Base-by-base conservation (phyloP, 1,139 yeast genomes). In the Taiozyma sp. region DNA sequence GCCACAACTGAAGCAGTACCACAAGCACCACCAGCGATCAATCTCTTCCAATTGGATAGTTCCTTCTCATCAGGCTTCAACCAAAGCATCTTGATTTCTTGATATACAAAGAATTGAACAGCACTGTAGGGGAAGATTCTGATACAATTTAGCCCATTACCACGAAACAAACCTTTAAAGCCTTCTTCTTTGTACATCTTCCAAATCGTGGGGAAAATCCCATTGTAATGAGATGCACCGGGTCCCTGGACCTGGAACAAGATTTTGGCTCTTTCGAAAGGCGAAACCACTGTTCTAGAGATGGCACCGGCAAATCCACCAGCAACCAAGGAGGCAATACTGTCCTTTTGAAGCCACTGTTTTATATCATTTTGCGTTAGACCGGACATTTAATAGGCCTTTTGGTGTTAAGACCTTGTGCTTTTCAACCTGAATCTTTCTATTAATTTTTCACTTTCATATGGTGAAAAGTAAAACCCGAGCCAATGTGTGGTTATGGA, bases 71-170 rank as follows among this genome's bases (percentile, higher is more conserved):
- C 70, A 13, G 64, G 68, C 19, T 70, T 70, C 49, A 80, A 66
- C 44, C 83, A 60, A 39, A 70, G 51, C 43, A 70, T 73, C 64
- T 90, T 91, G 65, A 84, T 75, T 55, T 81, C 74, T 61, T 92
- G 93, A 70, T 87, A 93, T 4, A 88, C 89, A 24, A 91, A 81
- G 69, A 90, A 93, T 70, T 93, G 99, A 12, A 92, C 96, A 0
- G 99, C 98, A 56, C 95, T 84, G 66, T 93, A 93, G 0, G 99
- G 99, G 56, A 93, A 81, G 36, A 93, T 89, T 51, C 99, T 74
- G 4, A 93, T 70, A 72, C 98, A 92, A 67, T 93, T 93, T 54
- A 90, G 74, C 1, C 92, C 87, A 68, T 93, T 93, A 1, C 99
- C 99, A 48, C 98, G 73, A 69, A 90, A 88, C 60, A 88, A 75